Base-by-base conservation (phyloP, 1,284 basidiomycete species). In the Fomes fomentarius region DNA sequence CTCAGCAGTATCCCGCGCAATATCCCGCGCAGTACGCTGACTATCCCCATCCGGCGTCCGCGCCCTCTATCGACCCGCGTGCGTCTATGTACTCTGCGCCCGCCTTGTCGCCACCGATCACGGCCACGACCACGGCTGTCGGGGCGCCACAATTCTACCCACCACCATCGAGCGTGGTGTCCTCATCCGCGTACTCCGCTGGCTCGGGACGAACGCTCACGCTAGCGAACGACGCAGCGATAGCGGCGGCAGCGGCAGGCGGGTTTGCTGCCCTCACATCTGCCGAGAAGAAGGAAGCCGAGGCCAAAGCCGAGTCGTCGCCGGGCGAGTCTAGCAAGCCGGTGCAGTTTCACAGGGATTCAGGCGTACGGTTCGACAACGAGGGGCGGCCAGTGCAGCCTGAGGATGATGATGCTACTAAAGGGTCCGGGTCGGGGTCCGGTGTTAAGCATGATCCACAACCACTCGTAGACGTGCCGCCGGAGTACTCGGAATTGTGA, bases 401-500 rank as follows among this genome's bases (percentile, higher is more conserved):
- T 30, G 28, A 12, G 28, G n/a, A n/a, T n/a, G n/a, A n/a, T n/a
- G n/a, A n/a, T n/a, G n/a, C n/a, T n/a, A n/a, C n/a, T n/a, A n/a
- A n/a, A 22, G 52, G 42, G 24, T 46, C 40, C 48, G 58, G n/a
- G 33, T 34, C 25, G 8, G 49, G 41, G 3, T 22, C 33, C 10
- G n/a, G 21, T 19, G 34, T 21, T 12, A 37, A 8, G 9, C 19
- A 37, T 10, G 33, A 43, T 14, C 31, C 34, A 37, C 39, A 24
- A 9, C 42, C 48, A n/a, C 49, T 58, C 15, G 50, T 56, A 19
- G 64, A 66, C 19, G 58, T 62, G 2, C 64, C 64, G 8, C 64
- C 63, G 5, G 53, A 60, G 55, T 66, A 66, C 43, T 59, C 64
- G 11, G 63, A 64, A 47, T 49, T 54, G 39, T 66, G 58, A 61